Evolutionary conservation across 2,329 filamentous ascomycete genomes (phyloP).

Genomic region (Knufia petricola): DNA sequence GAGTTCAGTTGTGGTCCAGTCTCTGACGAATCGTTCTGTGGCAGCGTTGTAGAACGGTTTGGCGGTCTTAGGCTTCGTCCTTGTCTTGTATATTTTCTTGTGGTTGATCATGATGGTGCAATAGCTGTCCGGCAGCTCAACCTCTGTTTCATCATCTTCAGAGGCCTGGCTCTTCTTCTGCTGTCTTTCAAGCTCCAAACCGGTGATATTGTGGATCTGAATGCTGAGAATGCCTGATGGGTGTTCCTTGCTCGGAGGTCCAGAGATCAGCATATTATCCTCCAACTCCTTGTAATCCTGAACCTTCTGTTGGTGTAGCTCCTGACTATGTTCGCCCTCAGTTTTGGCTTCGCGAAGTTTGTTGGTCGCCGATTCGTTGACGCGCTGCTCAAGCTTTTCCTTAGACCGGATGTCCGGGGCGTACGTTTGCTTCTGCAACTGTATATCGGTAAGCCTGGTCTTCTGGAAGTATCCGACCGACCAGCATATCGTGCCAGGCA

Average conservation of each 20-base stretch:
- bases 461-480: constrained; percentile 64
- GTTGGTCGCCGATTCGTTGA: constrained; percentile 44
- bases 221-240: constrained; percentile 60
- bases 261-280: constrained; percentile 58
- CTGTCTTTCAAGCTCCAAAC: constrained; percentile 51
- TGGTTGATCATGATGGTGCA: constrained; percentile 67
- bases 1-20: constrained; percentile 59
- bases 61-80: constrained; percentile 67
- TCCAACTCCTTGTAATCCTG: constrained; percentile 55
- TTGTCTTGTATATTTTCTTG: constrained; percentile 57
- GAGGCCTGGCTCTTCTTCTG: constrained; percentile 45
- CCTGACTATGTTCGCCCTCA: constrained; percentile 39
- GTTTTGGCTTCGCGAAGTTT: constrained; percentile 56
- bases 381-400: constrained; percentile 50
- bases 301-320: constrained; percentile 57
- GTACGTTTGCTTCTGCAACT: constrained; percentile 52
- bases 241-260: constrained; percentile 53
- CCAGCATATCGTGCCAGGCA: constrained; percentile 62
- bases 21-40: constrained; percentile 60
- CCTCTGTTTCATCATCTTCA: constrained; percentile 29
- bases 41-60: constrained; percentile 73
- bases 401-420: constrained; percentile 49
- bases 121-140: constrained; percentile 57
- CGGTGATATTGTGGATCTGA: constrained; percentile 64
- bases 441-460: constrained; percentile 50